Evolutionary conservation across 164 flowering plant species (phyloP).

Genomic region (Umbilicus rupestris): DNA sequence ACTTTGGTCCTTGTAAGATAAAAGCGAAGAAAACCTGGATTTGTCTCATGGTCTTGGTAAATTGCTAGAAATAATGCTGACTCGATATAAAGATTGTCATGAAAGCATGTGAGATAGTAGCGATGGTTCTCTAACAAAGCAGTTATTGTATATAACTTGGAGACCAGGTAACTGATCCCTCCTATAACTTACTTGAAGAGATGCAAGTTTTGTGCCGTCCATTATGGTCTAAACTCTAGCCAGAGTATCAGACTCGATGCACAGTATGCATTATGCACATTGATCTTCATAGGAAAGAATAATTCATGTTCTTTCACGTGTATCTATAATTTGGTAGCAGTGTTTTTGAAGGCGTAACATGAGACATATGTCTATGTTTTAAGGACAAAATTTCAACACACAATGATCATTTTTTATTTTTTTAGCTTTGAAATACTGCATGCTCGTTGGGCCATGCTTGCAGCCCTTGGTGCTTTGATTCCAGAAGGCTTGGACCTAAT

Average conservation of each 20-base stretch:
- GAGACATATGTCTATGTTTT: not conserved
- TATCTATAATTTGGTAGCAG: not conserved
- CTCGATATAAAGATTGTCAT: not conserved
- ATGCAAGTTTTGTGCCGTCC: not conserved
- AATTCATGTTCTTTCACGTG: not conserved
- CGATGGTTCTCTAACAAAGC: not conserved
- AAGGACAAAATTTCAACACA: too few species aligned
- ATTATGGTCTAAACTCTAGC: not conserved
- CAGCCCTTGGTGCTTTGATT: constrained; percentile 73
- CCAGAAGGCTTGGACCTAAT: constrained; percentile 70
- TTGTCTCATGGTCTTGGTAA: not conserved
- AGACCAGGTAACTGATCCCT: not conserved
- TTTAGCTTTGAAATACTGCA: constrained; percentile 90
- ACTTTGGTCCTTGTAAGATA: not conserved
- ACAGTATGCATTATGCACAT: not conserved
- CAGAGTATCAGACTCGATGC: not conserved
- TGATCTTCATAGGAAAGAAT: not conserved
- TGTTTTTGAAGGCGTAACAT: not conserved
- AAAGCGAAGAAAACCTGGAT: not conserved
- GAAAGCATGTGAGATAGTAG: not conserved
- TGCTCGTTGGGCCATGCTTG: constrained; percentile 99
- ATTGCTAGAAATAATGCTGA: not conserved
- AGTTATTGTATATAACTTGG: not conserved
- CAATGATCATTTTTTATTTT: not conserved
- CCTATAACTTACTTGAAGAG: not conserved